Base-by-base conservation (phyloP, 306 rosid species). In the Vigna mungo region DNA sequence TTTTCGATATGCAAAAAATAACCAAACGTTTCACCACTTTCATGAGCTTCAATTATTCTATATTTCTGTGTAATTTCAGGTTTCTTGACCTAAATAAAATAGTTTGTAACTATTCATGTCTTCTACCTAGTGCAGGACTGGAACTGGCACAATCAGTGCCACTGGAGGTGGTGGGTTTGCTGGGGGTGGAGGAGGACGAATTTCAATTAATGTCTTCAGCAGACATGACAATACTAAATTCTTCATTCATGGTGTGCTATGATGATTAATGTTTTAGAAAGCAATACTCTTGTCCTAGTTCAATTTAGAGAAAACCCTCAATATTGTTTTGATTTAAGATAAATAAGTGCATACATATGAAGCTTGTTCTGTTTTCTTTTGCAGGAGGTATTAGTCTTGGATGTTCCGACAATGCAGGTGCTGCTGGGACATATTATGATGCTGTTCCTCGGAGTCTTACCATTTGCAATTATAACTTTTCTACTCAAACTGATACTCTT, bases 131-230 rank as follows among this genome's bases (percentile, higher is more conserved):
- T 76, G 86, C 93, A 95, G 98, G 97, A 92, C 90, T 65, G 98
- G 98, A 88, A 85, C 83, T 82, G 97, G 97, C 78, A 88, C 74
- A 71, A 72, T 92, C 83, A 89, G 96, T 84, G 95, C 97, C 21
- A 80, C 83, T 9, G 98, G 98, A 67, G 98, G 97, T 73, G 76
- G 82, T 74, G 98, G 98, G 62, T 95, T 92, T 82, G 97, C 97
- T 71, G 97, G 97, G 8, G 97, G 98, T 54, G 98, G 98, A 66
- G 98, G 98, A 67, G 98, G 98, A 84, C 88, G 98, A 83, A 69
- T 95, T 75, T 92, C 98, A 55, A 81, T 92, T 66, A 53, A 86
- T 46, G 97, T 86, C 82, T 89, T 95, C 82, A 88, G 98, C 84
- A 85, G 97, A 87, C 98, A 85, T 70, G 98, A 90, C 80, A 78